Evolutionary conservation across 495 filamentous ascomycete genomes (phyloP).

Genomic region (Penicillium fimorum): DNA sequence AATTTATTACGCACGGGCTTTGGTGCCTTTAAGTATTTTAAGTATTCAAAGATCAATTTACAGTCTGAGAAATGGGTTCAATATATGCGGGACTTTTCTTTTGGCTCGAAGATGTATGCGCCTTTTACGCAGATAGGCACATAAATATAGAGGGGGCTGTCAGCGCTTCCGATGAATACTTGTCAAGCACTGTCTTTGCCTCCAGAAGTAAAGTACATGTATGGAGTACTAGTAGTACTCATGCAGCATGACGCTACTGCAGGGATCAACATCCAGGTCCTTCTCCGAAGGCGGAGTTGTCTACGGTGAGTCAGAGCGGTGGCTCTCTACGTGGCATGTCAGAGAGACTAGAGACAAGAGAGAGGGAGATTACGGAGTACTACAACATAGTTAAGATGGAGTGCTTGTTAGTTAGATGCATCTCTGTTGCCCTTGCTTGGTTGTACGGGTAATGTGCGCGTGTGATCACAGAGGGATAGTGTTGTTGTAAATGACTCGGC

Average conservation of each 20-base stretch:
- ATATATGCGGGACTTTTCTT: slow-evolving; percentile 2
- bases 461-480: slow-evolving; percentile 9
- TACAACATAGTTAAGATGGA: neutral
- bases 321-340: slow-evolving; percentile 2
- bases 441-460: slow-evolving; percentile 29
- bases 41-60: neutral
- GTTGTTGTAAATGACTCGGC: neutral
- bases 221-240: neutral
- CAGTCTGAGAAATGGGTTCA: neutral
- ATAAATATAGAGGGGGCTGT: neutral
- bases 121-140: slow-evolving; percentile 12
- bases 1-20: neutral
- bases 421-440: slow-evolving; percentile 25
- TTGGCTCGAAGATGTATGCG: slow-evolving; percentile 8
- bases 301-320: slow-evolving; percentile 25
- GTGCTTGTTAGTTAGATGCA: slow-evolving; percentile 20
- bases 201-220: neutral
- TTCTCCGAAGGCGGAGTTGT: slow-evolving; percentile 2
- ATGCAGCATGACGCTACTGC: slow-evolving; percentile 33
- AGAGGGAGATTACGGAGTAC: too few species aligned
- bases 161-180: neutral
- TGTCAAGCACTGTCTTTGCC: neutral
- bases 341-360: neutral
- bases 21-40: neutral
- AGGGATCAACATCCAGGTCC: slow-evolving; percentile 20